Evolutionary conservation across 1,139 yeast species (phyloP), one percentile per base, ranked within the genome.

Genomic region (Protomyces inouyei): DNA sequence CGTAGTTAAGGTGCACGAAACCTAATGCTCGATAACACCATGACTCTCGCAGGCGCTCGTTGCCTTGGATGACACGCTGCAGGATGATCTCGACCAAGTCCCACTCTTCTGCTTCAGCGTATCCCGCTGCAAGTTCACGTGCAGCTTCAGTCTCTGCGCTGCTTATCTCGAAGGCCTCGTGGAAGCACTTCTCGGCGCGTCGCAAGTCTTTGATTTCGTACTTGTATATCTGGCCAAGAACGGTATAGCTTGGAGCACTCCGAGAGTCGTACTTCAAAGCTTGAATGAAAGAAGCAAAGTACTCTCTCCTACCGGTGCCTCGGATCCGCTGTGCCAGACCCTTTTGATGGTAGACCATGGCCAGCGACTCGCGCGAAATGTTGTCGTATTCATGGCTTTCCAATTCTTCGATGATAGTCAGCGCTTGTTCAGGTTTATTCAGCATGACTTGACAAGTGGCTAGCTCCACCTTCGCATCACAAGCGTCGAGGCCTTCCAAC

Each of bases 11-110:
- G 6, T 87, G 81, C 1, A 88, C 83, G 69, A 91, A 84, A 0
- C 98, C 98, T 53, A 93, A 77, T 0, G 89, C 90, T 68, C 97
- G 77, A 73, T 85, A 88, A 0, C 97, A 97, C 98, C 98, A 93
- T 10, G 83, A 70, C 64, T 75, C 76, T 64, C 82, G 83, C 18
- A 59, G 35, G 6, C 35, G 23, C 32, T 59, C 56, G 14, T 55
- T 54, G 16, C 64, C 60, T n/a, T 51, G 56, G 1, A 64, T 28
- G 12, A 64, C 61, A 3, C 66, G 60, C 48, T 52, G 57, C 36
- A 95, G 87, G 56, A 93, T 79, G 4, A 87, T 80, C 67, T 89
- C 90, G 0, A 95, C 97, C 48, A 88, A 79, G 32, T 83, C 87
- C 98, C 98, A 93, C 69, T 92, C 95, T 64, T 82, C 78, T 21